Conservation (phyloP, 2,329 filamentous ascomycete species). For the Penicillium crustosum region DNA sequence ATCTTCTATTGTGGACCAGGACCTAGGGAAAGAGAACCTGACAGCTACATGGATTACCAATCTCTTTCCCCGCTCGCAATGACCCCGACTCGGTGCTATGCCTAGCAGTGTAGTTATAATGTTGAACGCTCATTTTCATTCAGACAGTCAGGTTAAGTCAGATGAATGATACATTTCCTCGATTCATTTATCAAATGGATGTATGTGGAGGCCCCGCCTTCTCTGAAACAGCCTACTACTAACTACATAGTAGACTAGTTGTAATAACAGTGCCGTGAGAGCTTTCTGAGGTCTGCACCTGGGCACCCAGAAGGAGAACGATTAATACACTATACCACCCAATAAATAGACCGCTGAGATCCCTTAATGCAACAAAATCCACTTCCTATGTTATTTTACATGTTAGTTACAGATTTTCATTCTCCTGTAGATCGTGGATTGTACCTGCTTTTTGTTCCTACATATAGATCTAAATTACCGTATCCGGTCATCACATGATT, state of each 20-base stretch:
- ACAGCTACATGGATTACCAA: slow-evolving; percentile 9
- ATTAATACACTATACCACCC: neutral
- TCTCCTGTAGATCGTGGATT: neutral
- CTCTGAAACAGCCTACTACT: neutral
- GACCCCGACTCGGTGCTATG: neutral
- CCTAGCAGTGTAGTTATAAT: neutral
- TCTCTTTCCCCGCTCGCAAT: slow-evolving; percentile 1
- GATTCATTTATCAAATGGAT: neutral
- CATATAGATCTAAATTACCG: neutral
- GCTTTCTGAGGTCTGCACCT: neutral
- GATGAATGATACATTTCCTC: neutral
- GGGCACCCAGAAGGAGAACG: neutral
- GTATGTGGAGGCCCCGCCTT: neutral
- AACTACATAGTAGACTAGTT: neutral
- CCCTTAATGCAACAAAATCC: neutral
- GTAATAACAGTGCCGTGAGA: neutral
- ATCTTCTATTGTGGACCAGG: neutral
- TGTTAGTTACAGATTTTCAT: neutral
- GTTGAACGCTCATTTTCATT: neutral
- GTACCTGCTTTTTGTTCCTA: neutral
- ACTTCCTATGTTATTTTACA: neutral
- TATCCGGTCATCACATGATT: slow-evolving; percentile 17
- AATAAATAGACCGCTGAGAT: neutral
- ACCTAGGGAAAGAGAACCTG: neutral
- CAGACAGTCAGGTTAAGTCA: neutral